Evolutionary conservation across 352 stramenopile genomes (phyloP).

Genomic region (Lagenidium sp.): DNA sequence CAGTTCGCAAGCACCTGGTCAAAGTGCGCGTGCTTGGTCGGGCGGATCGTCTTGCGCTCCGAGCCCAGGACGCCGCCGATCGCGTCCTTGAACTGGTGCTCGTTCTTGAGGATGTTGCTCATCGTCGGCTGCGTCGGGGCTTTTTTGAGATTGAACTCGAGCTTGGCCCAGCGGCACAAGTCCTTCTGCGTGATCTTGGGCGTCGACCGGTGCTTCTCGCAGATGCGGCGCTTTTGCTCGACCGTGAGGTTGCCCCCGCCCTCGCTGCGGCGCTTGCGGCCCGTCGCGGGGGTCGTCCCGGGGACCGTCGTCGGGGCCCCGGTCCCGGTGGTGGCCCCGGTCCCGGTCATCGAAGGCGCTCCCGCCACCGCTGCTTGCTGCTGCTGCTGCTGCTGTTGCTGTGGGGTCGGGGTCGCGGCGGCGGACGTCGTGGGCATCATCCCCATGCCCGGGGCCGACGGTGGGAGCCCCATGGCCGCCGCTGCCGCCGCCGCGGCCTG

Average conservation of each 20-base stretch:
- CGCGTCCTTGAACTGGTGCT: constrained; percentile 81
- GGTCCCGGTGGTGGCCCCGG: constrained; percentile 1
- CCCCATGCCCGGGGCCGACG: too few species aligned
- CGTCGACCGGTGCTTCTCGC: constrained; percentile 77
- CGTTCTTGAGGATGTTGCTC: constrained; percentile 83
- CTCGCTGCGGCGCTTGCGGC: constrained; percentile 36
- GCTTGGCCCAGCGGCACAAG: constrained; percentile 80
- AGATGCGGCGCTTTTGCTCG: constrained; percentile 84
- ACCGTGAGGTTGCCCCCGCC: constrained; percentile 78
- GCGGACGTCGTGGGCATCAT: too few species aligned
- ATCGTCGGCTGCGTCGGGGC: constrained; percentile 74
- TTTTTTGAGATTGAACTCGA: constrained; percentile 83
- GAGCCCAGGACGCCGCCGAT: constrained; percentile 66
- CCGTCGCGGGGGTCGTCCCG: constrained; percentile 7
- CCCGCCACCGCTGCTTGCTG: constrained; percentile 9
- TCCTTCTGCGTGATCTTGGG: constrained; percentile 88
- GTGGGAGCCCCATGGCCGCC: constrained; percentile 6
- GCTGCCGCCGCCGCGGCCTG: too few species aligned
- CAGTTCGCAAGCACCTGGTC: constrained; percentile 83
- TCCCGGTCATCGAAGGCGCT: constrained; percentile 3
- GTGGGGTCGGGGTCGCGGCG: too few species aligned
- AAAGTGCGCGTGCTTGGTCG: constrained; percentile 65
- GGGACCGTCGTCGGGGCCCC: neutral
- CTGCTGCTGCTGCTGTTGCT: constrained; percentile 15
- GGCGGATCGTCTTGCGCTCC: constrained; percentile 80